A percentile compares a stretch with the other conserved stretches of the same genome.
Conservation (phyloP, 139 green algal genomes). For the Auxenochlorella pyrenoidosa region DNA sequence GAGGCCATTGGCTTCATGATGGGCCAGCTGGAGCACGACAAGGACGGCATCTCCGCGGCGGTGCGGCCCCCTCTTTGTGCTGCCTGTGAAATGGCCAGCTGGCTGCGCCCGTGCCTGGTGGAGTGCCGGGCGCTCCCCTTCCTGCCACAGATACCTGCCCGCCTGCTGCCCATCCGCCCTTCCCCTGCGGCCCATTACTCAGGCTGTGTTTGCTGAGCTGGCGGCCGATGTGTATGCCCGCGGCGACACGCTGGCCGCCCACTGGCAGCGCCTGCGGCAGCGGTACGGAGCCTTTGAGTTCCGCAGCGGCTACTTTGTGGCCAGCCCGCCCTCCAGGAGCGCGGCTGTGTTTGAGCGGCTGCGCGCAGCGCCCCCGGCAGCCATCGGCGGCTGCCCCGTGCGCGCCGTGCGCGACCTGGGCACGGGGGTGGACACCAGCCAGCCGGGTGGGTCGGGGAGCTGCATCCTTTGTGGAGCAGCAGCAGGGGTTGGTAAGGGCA, state of each 20-base stretch:
- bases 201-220: conserved; percentile 76
- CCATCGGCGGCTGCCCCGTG: conserved; percentile 27
- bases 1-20: conserved; percentile 86
- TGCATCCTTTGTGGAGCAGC: neutral
- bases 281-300: conserved; percentile 56
- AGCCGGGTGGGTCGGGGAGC: conserved; percentile 19
- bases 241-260: conserved; percentile 52
- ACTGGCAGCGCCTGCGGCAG: conserved; percentile 33
- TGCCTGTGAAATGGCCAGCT: too few species aligned
- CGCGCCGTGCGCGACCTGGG: conserved; percentile 61
- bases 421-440: conserved; percentile 68
- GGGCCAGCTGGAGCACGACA: conserved; percentile 57
- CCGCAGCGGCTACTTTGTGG: conserved; percentile 71
- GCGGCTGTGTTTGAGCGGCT: conserved; percentile 67
- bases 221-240: conserved; percentile 52
- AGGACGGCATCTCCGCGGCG: conserved; percentile 78
- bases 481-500: neutral
- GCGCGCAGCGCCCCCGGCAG: neutral
- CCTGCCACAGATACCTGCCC: too few species aligned
- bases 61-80: too few species aligned
- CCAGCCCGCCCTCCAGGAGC: conserved; percentile 56
- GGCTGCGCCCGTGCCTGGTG: too few species aligned
- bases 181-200: too few species aligned
- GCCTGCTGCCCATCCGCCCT: too few species aligned
- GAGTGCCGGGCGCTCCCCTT: too few species aligned